These are phyloP conservation scores for Phytophthora ramorum DNA, from an alignment of 352 stramenopile genomes.

Conservation along the genomic window DNA sequence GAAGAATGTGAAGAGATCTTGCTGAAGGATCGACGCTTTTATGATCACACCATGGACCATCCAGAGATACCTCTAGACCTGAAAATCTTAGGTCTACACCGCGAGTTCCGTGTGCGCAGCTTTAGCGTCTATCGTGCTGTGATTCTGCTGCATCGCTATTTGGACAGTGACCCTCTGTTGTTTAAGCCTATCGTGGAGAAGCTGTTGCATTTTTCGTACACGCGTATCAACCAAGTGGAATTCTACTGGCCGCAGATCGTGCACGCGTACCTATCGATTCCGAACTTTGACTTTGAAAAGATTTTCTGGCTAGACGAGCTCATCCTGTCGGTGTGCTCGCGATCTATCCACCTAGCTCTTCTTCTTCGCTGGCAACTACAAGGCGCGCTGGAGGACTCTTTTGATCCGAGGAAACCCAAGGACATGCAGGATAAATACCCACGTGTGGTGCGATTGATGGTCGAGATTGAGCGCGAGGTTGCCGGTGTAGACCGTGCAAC, in stretches of 20 bases:
- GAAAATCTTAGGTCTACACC: conserved; percentile 86
- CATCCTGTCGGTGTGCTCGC: conserved; percentile 88
- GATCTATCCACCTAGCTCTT: conserved; percentile 86
- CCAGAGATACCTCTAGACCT: conserved; percentile 86
- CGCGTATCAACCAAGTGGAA: conserved; percentile 91
- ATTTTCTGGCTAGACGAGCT: conserved; percentile 91
- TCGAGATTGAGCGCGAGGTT: conserved; percentile 88
- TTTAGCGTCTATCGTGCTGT: conserved; percentile 88
- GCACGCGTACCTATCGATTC: conserved; percentile 87
- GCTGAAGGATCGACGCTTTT: conserved; percentile 81
- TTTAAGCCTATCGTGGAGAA: conserved; percentile 91
- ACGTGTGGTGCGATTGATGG: conserved; percentile 83
- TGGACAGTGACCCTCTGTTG: conserved; percentile 85
- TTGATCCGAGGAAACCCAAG: conserved; percentile 77
- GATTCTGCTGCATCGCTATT: conserved; percentile 84
- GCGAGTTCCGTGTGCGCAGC: conserved; percentile 83
- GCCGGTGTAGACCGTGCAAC: conserved; percentile 71
- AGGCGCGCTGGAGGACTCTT: conserved; percentile 84
- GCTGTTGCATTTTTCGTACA: conserved; percentile 87
- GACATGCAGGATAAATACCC: conserved; percentile 90
- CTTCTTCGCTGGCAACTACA: conserved; percentile 90
- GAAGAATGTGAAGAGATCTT: conserved; percentile 91
- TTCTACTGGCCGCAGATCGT: conserved; percentile 94
- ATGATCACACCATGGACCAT: conserved; percentile 86
- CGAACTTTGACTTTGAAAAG: conserved; percentile 92